phyloP scores from a whole-genome alignment of 2,329 filamentous ascomycete species.

The Diaporthe humulicola region DNA sequence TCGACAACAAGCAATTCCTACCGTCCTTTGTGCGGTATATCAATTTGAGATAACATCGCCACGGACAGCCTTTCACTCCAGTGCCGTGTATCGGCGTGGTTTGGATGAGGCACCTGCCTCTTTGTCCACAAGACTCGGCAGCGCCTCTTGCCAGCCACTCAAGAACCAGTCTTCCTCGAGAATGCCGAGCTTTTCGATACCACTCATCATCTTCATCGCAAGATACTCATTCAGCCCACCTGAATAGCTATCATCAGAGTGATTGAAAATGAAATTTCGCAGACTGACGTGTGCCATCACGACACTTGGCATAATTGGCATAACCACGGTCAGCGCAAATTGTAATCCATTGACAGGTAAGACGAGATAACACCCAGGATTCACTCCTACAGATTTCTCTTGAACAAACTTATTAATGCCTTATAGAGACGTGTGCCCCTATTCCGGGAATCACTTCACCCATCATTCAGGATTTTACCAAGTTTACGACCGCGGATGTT shows the following conservation, averaged over 20 bases:
- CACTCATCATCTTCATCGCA: neutral
- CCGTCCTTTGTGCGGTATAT: slow-evolving; percentile 9
- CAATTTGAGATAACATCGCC: neutral
- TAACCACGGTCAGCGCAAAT: slow-evolving; percentile 8
- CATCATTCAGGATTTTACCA: slow-evolving; percentile 20
- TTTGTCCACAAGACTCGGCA: slow-evolving; percentile 8
- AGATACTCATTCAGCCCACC: neutral
- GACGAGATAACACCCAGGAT: neutral
- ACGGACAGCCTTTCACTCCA: neutral
- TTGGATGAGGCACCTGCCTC: slow-evolving; percentile 5
- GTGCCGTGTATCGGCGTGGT: neutral
- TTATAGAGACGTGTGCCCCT: slow-evolving; percentile 7
- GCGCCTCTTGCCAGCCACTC: neutral
- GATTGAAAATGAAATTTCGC: slow-evolving; percentile 1
- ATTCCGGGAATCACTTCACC: slow-evolving; percentile 15
- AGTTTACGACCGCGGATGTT: neutral
- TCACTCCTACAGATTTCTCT: neutral
- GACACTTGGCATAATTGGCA: slow-evolving; percentile 1
- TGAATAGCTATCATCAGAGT: neutral
- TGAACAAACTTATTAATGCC: neutral
- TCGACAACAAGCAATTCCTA: neutral
- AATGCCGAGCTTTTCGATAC: neutral
- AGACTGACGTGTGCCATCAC: slow-evolving; percentile 1
- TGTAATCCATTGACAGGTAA: slow-evolving; percentile 26
- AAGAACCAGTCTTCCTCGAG: neutral